Evolutionary conservation across 2,329 filamentous ascomycete genomes (phyloP), one percentile per base, ranked within the genome.

Genomic region (Aspergillus eucalypticola): DNA sequence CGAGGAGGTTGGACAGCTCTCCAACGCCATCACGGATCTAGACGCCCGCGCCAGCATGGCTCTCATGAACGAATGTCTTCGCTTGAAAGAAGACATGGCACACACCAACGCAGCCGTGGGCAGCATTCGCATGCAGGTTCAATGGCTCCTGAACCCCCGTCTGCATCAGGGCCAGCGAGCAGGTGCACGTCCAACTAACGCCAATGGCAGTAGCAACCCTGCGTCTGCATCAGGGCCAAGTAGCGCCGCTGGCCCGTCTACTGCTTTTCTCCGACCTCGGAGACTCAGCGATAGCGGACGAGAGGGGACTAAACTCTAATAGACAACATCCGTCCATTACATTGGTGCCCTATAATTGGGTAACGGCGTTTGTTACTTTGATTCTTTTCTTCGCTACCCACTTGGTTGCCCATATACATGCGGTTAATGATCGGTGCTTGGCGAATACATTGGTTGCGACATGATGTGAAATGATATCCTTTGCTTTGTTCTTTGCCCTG

Each of bases 11-110:
- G 75, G 76, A 17, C 83, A 84, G 52, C 77, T 86, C 27, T 80
- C 81, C 13, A 78, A 81, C 54, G 82, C 83, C 2, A 76, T 88
- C 8, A 80, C 81, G 3, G 85, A 87, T 58, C 78, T 87, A 44
- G 86, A 88, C 63, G 84, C 83, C 50, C 82, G 85, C 38, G 82
- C 84, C 39, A 86, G 79, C 71, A 86, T 88, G 84, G 82, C 85
- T 60, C 82, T 86, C 42, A 81, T 88, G 75, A 88, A 87, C 66
- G 86, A 88, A 69, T 85, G 81, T 50, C 78, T 87, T 32, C 83
- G 85, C 3, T 79, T 83, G 53, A 85, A 86, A 61, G 86, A 88
- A 65, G 85, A 88, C 60, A 82, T 88, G 75, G 79, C 85, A 10
- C 85, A 86, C 67, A 82, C 84, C 7, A 86, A 84, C 61, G 84